Evolutionary conservation across 2,329 filamentous ascomycete species (phyloP).

Genomic region (Tolypocladium endophyticum): DNA sequence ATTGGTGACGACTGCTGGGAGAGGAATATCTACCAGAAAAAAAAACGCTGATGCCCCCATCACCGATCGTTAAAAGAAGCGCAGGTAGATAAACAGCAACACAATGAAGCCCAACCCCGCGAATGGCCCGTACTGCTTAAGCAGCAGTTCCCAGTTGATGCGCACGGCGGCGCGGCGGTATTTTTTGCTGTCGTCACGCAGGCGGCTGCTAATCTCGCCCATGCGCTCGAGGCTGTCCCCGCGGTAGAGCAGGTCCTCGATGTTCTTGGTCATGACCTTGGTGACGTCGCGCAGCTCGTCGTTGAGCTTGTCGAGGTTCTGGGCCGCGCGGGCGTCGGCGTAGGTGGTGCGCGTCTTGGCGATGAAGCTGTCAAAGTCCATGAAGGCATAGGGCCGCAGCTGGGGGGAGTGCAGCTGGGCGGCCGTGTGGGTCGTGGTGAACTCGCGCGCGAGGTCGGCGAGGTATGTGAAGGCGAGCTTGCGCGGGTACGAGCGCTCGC

Average conservation of each 20-base stretch:
- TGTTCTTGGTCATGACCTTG: slow-evolving; percentile 99
- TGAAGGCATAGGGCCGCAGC: slow-evolving; percentile 87
- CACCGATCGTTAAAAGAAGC: slow-evolving; percentile 61
- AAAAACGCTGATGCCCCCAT: not conserved
- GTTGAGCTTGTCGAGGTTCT: slow-evolving; percentile 91
- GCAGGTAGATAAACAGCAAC: slow-evolving; percentile 80
- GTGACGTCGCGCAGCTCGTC: slow-evolving; percentile 96
- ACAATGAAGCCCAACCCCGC: slow-evolving; percentile 73
- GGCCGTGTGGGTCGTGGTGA: slow-evolving; percentile 71
- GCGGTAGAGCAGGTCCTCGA: slow-evolving; percentile 91
- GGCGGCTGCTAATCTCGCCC: slow-evolving; percentile 81
- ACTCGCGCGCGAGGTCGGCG: slow-evolving; percentile 81
- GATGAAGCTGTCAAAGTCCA: slow-evolving; percentile 98
- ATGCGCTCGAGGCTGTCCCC: slow-evolving; percentile 93
- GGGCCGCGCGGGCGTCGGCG: slow-evolving; percentile 78
- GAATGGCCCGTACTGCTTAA: slow-evolving; percentile 96
- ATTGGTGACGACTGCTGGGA: not conserved
- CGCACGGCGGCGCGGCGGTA: slow-evolving; percentile 85
- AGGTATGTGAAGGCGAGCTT: slow-evolving; percentile 99
- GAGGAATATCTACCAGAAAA: not conserved
- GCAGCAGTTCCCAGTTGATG: slow-evolving; percentile 94
- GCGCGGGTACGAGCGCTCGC: slow-evolving; percentile 86
- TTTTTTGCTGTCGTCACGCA: slow-evolving; percentile 89
- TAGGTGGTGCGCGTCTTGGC: slow-evolving; percentile 87
- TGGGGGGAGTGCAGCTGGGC: slow-evolving; percentile 62